phyloP scores from a whole-genome alignment of 2,329 filamentous ascomycete species.

The Alternaria gaisen region DNA sequence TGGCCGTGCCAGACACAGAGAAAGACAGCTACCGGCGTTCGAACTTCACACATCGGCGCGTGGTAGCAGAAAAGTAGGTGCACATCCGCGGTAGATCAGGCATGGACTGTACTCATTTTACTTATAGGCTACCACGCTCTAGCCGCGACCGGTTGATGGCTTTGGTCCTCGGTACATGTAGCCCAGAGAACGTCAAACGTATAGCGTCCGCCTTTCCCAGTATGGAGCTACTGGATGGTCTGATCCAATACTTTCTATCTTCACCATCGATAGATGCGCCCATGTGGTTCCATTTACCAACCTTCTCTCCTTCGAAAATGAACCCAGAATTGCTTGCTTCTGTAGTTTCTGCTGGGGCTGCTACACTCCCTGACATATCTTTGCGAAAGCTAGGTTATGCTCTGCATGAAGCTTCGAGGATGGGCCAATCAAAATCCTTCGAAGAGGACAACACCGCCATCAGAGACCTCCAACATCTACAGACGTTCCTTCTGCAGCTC shows the following conservation, averaged over 20 bases:
- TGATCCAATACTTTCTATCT: constrained; percentile 69
- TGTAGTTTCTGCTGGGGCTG: constrained; percentile 69
- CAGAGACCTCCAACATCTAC: constrained; percentile 61
- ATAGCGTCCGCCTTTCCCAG: constrained; percentile 70
- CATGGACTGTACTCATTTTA: background rate
- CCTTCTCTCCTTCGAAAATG: constrained; percentile 64
- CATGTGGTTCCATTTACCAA: constrained; percentile 69
- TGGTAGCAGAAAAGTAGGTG: constrained; percentile 49
- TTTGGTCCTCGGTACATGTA: constrained; percentile 69
- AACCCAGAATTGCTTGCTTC: constrained; percentile 68
- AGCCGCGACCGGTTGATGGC: constrained; percentile 69
- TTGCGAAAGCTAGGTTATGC: constrained; percentile 68
- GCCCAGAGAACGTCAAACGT: constrained; percentile 58
- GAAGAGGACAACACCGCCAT: constrained; percentile 62
- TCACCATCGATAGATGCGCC: constrained; percentile 66
- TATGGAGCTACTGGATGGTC: constrained; percentile 66
- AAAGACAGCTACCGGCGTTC: constrained; percentile 44
- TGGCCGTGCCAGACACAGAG: constrained; percentile 50
- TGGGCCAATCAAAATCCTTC: constrained; percentile 52
- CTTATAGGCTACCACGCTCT: constrained; percentile 44
- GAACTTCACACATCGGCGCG: constrained; percentile 48
- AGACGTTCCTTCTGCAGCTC: constrained; percentile 60
- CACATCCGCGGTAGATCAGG: background rate
- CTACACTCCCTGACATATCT: constrained; percentile 63
- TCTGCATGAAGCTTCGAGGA: constrained; percentile 59